A percentile compares a stretch with the other conserved stretches of the same genome.
These are phyloP conservation scores for Arthrinium phaeospermum DNA, from an alignment of 2,329 filamentous ascomycete genomes.

Conservation along the genomic window DNA sequence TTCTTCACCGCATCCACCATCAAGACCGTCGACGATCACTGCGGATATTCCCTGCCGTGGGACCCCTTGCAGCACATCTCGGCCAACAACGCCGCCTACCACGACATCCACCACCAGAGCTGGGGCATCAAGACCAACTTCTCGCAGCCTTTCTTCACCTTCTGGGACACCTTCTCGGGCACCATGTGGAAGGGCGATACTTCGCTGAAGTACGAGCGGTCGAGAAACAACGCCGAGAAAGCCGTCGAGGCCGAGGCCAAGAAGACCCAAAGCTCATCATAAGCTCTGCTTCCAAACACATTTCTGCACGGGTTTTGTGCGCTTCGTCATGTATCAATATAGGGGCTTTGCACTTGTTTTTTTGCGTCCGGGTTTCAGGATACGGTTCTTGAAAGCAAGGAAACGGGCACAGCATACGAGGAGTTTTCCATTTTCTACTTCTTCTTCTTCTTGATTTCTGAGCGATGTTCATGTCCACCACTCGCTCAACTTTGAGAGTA, in stretches of 20 bases:
- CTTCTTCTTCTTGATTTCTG: constrained; percentile 5
- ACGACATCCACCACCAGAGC: constrained; percentile 98
- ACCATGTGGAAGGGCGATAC: constrained; percentile 81
- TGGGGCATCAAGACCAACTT: constrained; percentile 99
- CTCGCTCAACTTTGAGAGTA: constrained; percentile 8
- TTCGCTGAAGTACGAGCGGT: constrained; percentile 47
- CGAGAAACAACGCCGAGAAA: constrained; percentile 48
- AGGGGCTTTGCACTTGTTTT: constrained; percentile 2
- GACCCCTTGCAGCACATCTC: constrained; percentile 92
- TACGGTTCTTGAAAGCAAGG: constrained; percentile 4
- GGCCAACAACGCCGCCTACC: constrained; percentile 94
- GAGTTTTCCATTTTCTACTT: not conserved
- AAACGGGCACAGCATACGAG: constrained; percentile 10
- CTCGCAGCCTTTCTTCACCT: constrained; percentile 90
- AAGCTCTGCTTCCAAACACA: not conserved
- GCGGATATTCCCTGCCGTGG: constrained; percentile 93
- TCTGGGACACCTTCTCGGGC: constrained; percentile 85
- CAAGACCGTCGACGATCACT: constrained; percentile 98
- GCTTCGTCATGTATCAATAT: constrained; percentile 16
- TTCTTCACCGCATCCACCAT: constrained; percentile 90
- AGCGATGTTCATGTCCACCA: constrained; percentile 11
- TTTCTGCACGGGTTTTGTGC: constrained; percentile 6
- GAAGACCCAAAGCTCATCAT: not conserved
- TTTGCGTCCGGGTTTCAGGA: constrained; percentile 7
- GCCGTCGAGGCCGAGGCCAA: constrained; percentile 47